Conservation (phyloP, 805 yeast species). For the Lipomyces lipofer region DNA sequence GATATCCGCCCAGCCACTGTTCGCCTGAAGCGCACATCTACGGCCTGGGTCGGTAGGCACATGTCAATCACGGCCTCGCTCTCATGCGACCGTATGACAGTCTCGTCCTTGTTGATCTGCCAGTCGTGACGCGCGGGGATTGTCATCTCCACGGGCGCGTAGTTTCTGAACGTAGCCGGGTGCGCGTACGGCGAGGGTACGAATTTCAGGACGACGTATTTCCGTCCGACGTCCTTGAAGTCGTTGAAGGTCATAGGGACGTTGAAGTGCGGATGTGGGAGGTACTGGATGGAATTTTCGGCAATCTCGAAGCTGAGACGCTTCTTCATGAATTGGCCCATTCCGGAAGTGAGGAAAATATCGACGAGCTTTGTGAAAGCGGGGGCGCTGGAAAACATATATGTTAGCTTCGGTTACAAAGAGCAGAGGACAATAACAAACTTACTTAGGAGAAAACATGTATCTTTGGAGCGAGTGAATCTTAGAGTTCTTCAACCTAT, state of each 20-base stretch:
- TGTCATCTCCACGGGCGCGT: slow-evolving; percentile 14
- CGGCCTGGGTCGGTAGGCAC: slow-evolving; percentile 15
- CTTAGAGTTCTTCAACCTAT: not conserved
- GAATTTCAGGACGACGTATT: slow-evolving; percentile 14
- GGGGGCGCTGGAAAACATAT: slow-evolving; percentile 2
- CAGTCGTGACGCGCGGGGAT: slow-evolving; percentile 12
- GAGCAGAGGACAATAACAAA: not conserved
- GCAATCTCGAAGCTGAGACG: too few relatives aligned
- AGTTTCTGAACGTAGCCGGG: slow-evolving; percentile 11
- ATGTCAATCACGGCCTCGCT: slow-evolving; percentile 8
- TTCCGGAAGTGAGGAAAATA: not conserved
- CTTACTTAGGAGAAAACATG: slow-evolving; percentile 15
- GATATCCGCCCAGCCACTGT: not conserved
- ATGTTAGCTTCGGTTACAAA: not conserved
- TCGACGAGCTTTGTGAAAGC: slow-evolving; percentile 18
- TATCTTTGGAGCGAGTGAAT: slow-evolving; percentile 4
- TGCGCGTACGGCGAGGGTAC: slow-evolving; percentile 24
- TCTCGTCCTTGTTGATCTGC: not conserved
- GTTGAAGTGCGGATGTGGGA: not conserved
- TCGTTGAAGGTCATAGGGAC: too few relatives aligned
- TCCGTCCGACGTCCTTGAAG: not conserved
- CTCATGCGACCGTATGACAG: slow-evolving; percentile 1
- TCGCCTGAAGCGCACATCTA: slow-evolving; percentile 21
- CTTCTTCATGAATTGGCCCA: too few relatives aligned
- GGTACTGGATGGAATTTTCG: too few relatives aligned